These are phyloP conservation scores for Debaryomyces subglobosus DNA, from an alignment of 1,139 yeast genomes.

Conservation along the genomic window DNA sequence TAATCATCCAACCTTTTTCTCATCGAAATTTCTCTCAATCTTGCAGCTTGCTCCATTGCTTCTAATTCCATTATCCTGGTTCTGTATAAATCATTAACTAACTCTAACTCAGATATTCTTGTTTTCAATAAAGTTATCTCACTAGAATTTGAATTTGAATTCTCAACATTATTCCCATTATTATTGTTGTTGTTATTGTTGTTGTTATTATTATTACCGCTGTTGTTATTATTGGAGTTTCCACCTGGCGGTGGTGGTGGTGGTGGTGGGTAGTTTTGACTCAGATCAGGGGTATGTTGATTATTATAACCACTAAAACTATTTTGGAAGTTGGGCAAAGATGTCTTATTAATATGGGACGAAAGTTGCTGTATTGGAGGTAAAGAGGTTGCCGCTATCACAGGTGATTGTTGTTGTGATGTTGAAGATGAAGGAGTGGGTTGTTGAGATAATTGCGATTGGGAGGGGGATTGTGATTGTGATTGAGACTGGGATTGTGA, in stretches of 20 bases:
- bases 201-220: conserved; percentile 17
- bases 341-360: conserved; percentile 18
- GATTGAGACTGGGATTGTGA: conserved; percentile 8
- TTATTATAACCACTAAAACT: conserved; percentile 17
- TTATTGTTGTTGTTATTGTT: conserved; percentile 17
- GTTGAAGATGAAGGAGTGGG: conserved; percentile 16
- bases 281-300: conserved; percentile 9
- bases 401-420: conserved; percentile 25
- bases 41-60: conserved; percentile 62
- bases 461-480: conserved; percentile 9
- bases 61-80: conserved; percentile 84
- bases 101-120: conserved; percentile 83
- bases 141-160: conserved; percentile 27
- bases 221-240: conserved; percentile 12
- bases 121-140: conserved; percentile 64
- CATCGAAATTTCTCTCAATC: conserved; percentile 53
- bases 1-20: conserved; percentile 54
- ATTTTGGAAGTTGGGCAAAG: conserved; percentile 32
- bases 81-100: conserved; percentile 84
- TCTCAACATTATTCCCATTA: conserved; percentile 11
- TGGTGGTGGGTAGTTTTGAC: conserved; percentile 10
- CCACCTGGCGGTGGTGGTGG: conserved; percentile 10
- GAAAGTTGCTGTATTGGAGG: conserved; percentile 41
- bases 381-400: conserved; percentile 28
- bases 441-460: conserved; percentile 8